Conservation (phyloP, 78 protist species). For the Cavenderia fasciculata region DNA sequence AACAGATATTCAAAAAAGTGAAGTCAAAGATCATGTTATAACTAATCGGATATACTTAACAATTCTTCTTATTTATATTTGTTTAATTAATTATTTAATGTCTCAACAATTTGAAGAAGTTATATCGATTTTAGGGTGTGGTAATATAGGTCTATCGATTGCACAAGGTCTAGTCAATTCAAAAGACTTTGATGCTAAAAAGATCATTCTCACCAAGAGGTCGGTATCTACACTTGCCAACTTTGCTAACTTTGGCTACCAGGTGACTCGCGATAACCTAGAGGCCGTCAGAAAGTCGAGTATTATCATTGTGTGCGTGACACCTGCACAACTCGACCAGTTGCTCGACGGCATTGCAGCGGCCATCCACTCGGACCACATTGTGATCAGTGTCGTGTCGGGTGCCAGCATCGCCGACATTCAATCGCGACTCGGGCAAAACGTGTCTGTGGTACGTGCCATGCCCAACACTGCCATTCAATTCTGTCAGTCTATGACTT, state of each 20-base stretch:
- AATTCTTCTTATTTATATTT: too few species aligned
- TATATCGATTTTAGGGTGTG: constrained; percentile 71
- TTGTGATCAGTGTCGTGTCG: constrained; percentile 43
- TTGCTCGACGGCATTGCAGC: constrained; percentile 13
- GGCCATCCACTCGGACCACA: constrained; percentile 23
- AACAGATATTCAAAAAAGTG: too few species aligned
- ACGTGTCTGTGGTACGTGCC: constrained; percentile 53
- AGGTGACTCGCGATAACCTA: constrained; percentile 16
- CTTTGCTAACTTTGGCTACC: constrained; percentile 19
- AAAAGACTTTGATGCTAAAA: neutral
- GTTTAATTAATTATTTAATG: too few species aligned
- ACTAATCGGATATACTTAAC: too few species aligned
- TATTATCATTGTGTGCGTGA: constrained; percentile 49
- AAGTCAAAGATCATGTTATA: too few species aligned
- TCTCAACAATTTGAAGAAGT: too few species aligned
- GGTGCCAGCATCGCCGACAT: constrained; percentile 41
- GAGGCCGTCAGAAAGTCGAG: constrained; percentile 27
- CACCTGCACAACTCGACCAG: constrained; percentile 58
- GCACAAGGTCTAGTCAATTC: constrained; percentile 74
- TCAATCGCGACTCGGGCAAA: neutral
- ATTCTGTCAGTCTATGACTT: constrained; percentile 74
- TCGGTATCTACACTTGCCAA: constrained; percentile 20
- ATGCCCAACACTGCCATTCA: constrained; percentile 84
- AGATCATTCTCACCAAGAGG: constrained; percentile 54
- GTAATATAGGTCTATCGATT: constrained; percentile 72